Evolutionary conservation across 2,329 filamentous ascomycete genomes (phyloP).

Genomic region (Calycina marina): DNA sequence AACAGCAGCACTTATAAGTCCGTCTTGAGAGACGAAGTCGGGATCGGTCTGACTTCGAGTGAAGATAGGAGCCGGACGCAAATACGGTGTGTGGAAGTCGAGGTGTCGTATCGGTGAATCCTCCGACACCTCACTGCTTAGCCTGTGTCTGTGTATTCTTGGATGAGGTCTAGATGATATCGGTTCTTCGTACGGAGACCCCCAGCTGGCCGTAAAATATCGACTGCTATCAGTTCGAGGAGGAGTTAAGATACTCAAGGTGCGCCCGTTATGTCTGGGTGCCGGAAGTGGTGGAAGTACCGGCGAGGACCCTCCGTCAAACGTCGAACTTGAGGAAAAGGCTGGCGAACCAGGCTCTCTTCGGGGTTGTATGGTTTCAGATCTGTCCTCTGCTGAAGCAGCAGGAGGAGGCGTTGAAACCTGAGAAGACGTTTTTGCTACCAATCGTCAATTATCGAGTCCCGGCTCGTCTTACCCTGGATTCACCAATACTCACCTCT

Average conservation of each 20-base stretch:
- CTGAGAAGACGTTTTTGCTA: slow-evolving; percentile 23
- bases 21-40: slow-evolving; percentile 23
- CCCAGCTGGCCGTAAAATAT: slow-evolving; percentile 71
- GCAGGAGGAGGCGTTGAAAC: slow-evolving; percentile 36
- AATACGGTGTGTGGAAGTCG: slow-evolving; percentile 45
- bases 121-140: slow-evolving; percentile 44
- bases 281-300: slow-evolving; percentile 42
- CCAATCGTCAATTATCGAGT: slow-evolving; percentile 4
- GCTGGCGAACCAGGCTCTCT: slow-evolving; percentile 36
- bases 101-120: slow-evolving; percentile 46
- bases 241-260: slow-evolving; percentile 38
- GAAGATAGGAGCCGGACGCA: slow-evolving; percentile 38
- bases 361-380: slow-evolving; percentile 5
- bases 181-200: slow-evolving; percentile 69
- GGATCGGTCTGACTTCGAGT: slow-evolving; percentile 23
- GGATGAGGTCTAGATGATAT: slow-evolving; percentile 24
- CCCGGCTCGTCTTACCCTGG: slow-evolving; percentile 6
- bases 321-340: slow-evolving; percentile 46
- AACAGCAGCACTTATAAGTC: slow-evolving; percentile 35
- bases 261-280: slow-evolving; percentile 41
- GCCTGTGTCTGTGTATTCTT: slow-evolving; percentile 27
- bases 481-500: slow-evolving; percentile 38
- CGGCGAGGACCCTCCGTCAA: slow-evolving; percentile 42
- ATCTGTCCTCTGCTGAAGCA: slow-evolving; percentile 46
- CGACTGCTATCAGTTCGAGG: slow-evolving; percentile 23